These are phyloP conservation scores for Microdochium trichocladiopsis DNA, from an alignment of 2,329 filamentous ascomycete species.

Conservation along the genomic window DNA sequence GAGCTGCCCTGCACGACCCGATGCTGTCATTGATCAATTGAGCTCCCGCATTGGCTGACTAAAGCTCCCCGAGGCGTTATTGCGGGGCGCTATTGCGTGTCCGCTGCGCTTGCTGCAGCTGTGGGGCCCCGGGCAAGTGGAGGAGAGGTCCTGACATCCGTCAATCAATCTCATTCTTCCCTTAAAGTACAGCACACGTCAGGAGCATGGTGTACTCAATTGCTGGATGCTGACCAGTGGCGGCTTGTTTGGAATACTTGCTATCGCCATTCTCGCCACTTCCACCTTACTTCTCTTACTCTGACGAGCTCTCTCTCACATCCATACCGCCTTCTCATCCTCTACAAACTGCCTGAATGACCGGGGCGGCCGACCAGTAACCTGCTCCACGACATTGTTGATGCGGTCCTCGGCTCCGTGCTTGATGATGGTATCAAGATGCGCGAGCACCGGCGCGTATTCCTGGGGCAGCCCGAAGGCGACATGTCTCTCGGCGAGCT, in stretches of 20 bases:
- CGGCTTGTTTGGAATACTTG: no score
- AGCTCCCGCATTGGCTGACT: background rate
- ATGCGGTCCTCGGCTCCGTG: conserved; percentile 25
- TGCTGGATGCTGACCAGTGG: no score
- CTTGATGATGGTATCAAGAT: conserved; percentile 23
- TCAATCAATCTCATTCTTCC: no score
- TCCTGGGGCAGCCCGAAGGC: conserved; percentile 19
- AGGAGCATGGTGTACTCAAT: no score
- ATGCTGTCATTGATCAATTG: background rate
- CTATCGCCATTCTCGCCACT: background rate
- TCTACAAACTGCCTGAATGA: conserved; percentile 19
- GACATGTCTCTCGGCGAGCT: conserved; percentile 15
- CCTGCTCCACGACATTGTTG: conserved; percentile 22
- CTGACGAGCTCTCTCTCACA: background rate
- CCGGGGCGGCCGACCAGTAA: conserved; percentile 24
- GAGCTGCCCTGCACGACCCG: background rate
- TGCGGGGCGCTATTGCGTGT: background rate
- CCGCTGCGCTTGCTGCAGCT: background rate
- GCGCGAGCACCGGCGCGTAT: conserved; percentile 23
- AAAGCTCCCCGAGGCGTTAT: background rate
- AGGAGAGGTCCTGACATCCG: no score
- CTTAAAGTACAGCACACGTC: no score
- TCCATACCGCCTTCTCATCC: conserved; percentile 10
- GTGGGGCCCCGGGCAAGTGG: no score
- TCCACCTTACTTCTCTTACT: background rate